Base-by-base conservation (phyloP, 1,284 basidiomycete genomes). In the Neotropicomus parvogracilis region DNA sequence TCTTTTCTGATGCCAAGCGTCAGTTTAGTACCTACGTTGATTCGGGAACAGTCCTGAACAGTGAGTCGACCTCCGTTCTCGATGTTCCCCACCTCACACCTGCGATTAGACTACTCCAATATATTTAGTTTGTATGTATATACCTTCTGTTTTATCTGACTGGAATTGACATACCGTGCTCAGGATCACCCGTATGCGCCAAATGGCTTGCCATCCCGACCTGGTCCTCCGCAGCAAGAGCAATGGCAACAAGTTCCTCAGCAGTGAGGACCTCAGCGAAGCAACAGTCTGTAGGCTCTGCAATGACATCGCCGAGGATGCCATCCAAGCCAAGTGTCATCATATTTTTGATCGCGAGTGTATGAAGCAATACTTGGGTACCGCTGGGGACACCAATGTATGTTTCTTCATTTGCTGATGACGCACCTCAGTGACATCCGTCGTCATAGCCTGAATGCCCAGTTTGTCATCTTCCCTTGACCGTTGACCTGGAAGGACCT, bases 151-250 rank as follows among this genome's bases (percentile, higher is more conserved):
- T 40, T n/a, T 44, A 19, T 33, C n/a, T 20, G n/a, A n/a, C n/a
- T 9, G 32, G 11, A 24, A 49, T 52, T 13, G 50, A 44, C 20
- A 4, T 6, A 3, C 29, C 38, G 8, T 29, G 34, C 2, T 26
- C 47, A 86, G 83, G 56, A 75, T 91, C 21, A 91, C 88, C 13
- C 83, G 90, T 32, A 91, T 97, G 91, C 79, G 94, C 41, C 94
- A 97, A 73, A 93, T 95, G 91, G 92, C 91, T 11, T 95, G 91
- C 60, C 91, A 94, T 65, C 92, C 93, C 1, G 97, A 99, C 66
- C 79, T 99, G 32, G 95, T 99, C 17, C 75, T 99, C 31, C 85
- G 92, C 55, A 94, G 91, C 70, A 89, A 86, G 68, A 84, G 78
- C 19, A 88, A 89, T 54, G 78, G 80, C 1, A 74, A 75, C 12